Conservation (phyloP, 2,329 filamentous ascomycete genomes). For the Ceratocystis cacaofunesta region DNA sequence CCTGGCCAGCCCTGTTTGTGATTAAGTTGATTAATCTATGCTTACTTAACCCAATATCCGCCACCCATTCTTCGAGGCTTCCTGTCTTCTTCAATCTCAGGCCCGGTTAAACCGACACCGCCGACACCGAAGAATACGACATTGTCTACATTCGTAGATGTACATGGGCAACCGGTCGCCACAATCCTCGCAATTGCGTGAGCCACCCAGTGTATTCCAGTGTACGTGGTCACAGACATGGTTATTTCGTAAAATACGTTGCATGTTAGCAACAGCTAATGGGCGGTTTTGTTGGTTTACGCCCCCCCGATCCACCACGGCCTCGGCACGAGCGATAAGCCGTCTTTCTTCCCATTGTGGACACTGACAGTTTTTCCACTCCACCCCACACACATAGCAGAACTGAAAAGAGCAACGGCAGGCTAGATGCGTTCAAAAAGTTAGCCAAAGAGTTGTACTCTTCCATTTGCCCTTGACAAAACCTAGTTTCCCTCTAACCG, state of each 20-base stretch:
- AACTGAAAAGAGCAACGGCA: slow-evolving; percentile 35
- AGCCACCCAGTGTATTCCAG: slow-evolving; percentile 26
- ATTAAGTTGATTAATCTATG: neutral
- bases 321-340: slow-evolving; percentile 4
- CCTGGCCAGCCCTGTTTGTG: neutral
- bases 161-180: slow-evolving; percentile 25
- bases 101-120: slow-evolving; percentile 30
- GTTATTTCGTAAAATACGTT: slow-evolving; percentile 23
- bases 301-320: neutral
- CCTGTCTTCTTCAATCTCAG: neutral
- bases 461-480: neutral
- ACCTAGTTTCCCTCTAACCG: neutral
- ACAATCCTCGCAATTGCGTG: slow-evolving; percentile 30
- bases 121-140: slow-evolving; percentile 31
- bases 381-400: slow-evolving; percentile 33
- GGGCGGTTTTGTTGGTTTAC: neutral
- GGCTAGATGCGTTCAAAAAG: slow-evolving; percentile 21
- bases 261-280: slow-evolving; percentile 21
- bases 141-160: slow-evolving; percentile 34
- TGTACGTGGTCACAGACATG: slow-evolving; percentile 27
- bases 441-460: slow-evolving; percentile 1
- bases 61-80: neutral
- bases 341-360: slow-evolving; percentile 26
- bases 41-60: neutral
- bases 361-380: slow-evolving; percentile 30